Base-by-base conservation (phyloP, 2,329 filamentous ascomycete genomes). In the Trichoderma sp. region DNA sequence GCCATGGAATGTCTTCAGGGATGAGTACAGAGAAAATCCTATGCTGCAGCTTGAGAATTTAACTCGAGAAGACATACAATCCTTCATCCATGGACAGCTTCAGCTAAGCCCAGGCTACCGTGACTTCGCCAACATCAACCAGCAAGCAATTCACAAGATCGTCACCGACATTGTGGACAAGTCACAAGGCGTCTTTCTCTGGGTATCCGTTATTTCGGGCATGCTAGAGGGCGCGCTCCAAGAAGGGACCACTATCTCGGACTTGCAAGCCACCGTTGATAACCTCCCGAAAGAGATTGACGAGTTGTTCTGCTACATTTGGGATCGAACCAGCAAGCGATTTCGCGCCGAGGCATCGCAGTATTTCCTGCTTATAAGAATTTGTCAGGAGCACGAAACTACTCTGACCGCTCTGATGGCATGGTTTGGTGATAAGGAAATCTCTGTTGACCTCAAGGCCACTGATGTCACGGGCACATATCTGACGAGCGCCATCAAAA, bases 401-500 rank as follows among this genome's bases (percentile, higher is more conserved):
- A 27, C 27, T 27, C 27, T 27, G 27, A 27, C 27, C 27, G 45
- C 45, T 53, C n/a, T 53, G 45, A 53, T 8, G 0, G 0, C 24
- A 1, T 53, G n/a, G 45, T 53, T 21, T 11, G 45, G 45, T 12
- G n/a, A 53, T 6, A 1, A 2, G 4, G 1, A 53, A 11, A 2
- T 53, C 0, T 1, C 45, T 1, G 45, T 53, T 6, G 45, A 53
- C 1, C 3, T 53, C n/a, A 2, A 53, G 2, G 9, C n/a, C 1
- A 4, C 45, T 11, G 0, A 0, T 3, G 45, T 12, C n/a, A 53
- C 45, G 4, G 21, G 18, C 45, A 6, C 0, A 3, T 53, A 21
- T 53, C 4, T 53, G 45, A 12, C 4, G 1, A 9, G 45, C 9
- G 45, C 0, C n/a, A 24, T 53, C 8, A 53, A 53, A 12, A 21